Evolutionary conservation across 2,329 filamentous ascomycete genomes (phyloP).

Genomic region (Colletotrichum sp.): DNA sequence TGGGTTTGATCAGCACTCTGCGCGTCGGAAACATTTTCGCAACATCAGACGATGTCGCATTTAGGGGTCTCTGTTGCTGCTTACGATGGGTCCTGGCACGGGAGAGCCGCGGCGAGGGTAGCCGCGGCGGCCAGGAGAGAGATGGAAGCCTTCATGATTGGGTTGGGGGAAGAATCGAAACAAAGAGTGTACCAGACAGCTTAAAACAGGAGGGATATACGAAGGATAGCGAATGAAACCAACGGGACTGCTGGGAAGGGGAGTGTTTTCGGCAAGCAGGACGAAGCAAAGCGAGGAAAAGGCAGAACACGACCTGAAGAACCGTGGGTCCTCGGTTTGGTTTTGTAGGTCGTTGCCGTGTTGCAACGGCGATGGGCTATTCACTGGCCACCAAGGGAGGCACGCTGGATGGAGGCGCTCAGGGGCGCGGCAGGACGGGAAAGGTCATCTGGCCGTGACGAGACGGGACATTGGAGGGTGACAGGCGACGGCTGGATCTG

Average conservation of each 20-base stretch:
- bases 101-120: not conserved
- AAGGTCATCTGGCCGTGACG: not conserved
- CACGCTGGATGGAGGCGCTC: not conserved
- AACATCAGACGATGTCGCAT: not conserved
- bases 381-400: not conserved
- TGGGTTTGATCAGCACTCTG: not conserved
- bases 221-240: not conserved
- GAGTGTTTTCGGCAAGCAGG: not conserved
- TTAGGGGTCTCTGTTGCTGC: not conserved
- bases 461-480: not conserved
- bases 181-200: conserved; percentile 5
- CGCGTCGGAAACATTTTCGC: too few relatives aligned
- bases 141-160: conserved; percentile 12
- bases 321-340: not conserved
- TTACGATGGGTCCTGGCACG: conserved; percentile 11
- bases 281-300: not conserved
- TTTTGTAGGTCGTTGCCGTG: not conserved
- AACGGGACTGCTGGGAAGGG: not conserved
- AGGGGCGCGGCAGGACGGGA: not conserved
- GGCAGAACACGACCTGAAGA: not conserved
- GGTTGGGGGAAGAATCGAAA: not conserved
- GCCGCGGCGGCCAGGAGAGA: conserved; percentile 1
- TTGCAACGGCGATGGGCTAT: not conserved
- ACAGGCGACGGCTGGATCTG: not conserved
- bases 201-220: not conserved